Conservation (phyloP, 371 early-diverging fungal species). For the Saksenaea oblongispora region DNA sequence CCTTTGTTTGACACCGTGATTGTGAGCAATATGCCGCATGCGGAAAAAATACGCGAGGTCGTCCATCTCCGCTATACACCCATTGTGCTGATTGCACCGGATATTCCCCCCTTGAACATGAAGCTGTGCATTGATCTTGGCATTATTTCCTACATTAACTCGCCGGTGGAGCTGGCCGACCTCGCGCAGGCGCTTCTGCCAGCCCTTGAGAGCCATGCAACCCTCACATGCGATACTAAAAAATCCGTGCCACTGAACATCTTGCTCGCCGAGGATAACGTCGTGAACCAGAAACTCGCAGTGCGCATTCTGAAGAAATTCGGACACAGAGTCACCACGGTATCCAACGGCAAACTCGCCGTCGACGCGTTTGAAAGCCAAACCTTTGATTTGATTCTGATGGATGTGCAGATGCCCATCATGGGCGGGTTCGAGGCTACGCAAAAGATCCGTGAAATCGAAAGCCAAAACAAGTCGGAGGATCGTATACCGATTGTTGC, state of each 20-base stretch:
- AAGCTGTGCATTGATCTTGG: constrained; percentile 64
- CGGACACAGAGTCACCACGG: constrained; percentile 72
- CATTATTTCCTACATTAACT: constrained; percentile 61
- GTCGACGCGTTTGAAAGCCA: constrained; percentile 67
- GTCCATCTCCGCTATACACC: constrained; percentile 58
- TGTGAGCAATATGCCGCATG: constrained; percentile 30
- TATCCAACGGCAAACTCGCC: constrained; percentile 74
- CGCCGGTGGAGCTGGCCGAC: constrained; percentile 53
- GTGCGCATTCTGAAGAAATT: constrained; percentile 75
- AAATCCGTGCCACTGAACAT: constrained; percentile 58
- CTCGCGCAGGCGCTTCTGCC: constrained; percentile 62
- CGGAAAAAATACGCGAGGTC: constrained; percentile 43
- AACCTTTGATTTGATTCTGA: constrained; percentile 69
- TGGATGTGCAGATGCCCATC: constrained; percentile 81
- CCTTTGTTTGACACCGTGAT: constrained; percentile 38
- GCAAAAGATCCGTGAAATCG: constrained; percentile 68
- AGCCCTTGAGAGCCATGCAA: constrained; percentile 61
- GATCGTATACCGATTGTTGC: constrained; percentile 75
- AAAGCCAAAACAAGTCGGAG: constrained; percentile 41
- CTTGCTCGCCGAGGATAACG: constrained; percentile 81
- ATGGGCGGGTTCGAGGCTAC: constrained; percentile 84
- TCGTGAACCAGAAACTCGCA: constrained; percentile 81
- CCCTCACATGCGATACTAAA: constrained; percentile 49
- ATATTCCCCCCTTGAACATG: constrained; percentile 45
- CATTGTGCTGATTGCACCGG: constrained; percentile 53